Evolutionary conservation across 1,284 basidiomycete species (phyloP).

Genomic region (Anthracocystis setariae): DNA sequence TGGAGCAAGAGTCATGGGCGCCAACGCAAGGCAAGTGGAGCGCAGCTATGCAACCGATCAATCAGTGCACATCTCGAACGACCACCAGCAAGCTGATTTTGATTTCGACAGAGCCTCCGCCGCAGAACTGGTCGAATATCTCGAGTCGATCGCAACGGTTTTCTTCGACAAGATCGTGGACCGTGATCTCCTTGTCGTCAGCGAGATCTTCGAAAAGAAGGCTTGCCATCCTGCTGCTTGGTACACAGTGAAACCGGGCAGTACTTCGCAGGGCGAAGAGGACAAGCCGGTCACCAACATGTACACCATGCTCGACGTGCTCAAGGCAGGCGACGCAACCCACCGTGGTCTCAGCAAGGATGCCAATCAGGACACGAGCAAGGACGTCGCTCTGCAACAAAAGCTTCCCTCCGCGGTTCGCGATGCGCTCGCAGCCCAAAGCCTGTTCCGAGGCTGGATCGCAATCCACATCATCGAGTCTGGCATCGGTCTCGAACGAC

Average conservation of each 20-base stretch:
- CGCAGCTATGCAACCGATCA: constrained; percentile 22
- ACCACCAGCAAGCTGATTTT: constrained; percentile 27
- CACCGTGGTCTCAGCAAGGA: constrained; percentile 10
- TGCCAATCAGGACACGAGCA: background rate
- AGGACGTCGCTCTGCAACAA: constrained; percentile 34
- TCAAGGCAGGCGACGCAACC: constrained; percentile 18
- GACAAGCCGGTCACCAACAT: constrained; percentile 57
- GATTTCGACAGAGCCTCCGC: constrained; percentile 53
- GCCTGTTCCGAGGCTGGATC: constrained; percentile 60
- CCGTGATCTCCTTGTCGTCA: constrained; percentile 55
- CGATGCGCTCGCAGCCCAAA: constrained; percentile 59
- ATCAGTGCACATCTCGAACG: constrained; percentile 24
- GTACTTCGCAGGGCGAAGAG: constrained; percentile 29
- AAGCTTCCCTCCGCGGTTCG: constrained; percentile 52
- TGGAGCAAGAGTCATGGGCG: constrained; percentile 46
- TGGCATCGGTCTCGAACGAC: constrained; percentile 54
- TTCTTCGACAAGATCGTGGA: constrained; percentile 62
- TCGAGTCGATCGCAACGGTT: constrained; percentile 61
- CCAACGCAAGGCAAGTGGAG: constrained; percentile 46
- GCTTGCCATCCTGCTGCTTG: constrained; percentile 50
- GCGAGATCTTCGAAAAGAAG: constrained; percentile 58
- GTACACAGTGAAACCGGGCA: constrained; percentile 41
- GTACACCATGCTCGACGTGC: constrained; percentile 58
- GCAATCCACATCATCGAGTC: constrained; percentile 62
- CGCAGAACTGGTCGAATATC: constrained; percentile 56